Evolutionary conservation across 2,329 filamentous ascomycete genomes (phyloP).

Genomic region (Colletotrichum spaethianum): DNA sequence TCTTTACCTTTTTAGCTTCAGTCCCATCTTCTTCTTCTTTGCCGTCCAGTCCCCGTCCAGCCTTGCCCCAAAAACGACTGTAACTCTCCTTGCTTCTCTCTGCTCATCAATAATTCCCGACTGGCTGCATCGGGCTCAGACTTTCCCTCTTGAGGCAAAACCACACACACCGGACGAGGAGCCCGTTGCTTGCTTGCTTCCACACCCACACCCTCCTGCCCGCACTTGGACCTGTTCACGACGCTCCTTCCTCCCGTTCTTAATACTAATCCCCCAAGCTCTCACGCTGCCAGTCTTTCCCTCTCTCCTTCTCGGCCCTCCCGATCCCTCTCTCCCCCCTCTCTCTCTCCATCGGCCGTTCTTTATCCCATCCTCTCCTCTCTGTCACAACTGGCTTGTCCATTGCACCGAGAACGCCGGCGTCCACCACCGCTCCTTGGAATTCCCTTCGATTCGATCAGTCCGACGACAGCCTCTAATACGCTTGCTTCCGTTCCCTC

Average conservation of each 20-base stretch:
- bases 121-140: slow-evolving; percentile 24
- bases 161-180: slow-evolving; percentile 15
- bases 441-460: slow-evolving; percentile 30
- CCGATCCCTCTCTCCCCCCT: slow-evolving; percentile 12
- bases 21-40: slow-evolving; percentile 23
- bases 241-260: slow-evolving; percentile 33
- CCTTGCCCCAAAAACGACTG: slow-evolving; percentile 18
- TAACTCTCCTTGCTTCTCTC: slow-evolving; percentile 16
- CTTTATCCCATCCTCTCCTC: neutral
- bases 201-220: slow-evolving; percentile 15
- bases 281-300: neutral
- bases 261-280: slow-evolving; percentile 31
- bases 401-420: slow-evolving; percentile 26
- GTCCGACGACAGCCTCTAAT: slow-evolving; percentile 16
- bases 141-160: slow-evolving; percentile 31
- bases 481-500: slow-evolving; percentile 19
- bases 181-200: neutral
- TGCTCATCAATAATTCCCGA: slow-evolving; percentile 12
- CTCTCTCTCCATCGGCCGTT: neutral
- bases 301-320: neutral
- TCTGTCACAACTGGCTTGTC: slow-evolving; percentile 4
- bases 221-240: slow-evolving; percentile 37
- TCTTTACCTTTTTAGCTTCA: slow-evolving; percentile 12
- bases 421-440: slow-evolving; percentile 33
- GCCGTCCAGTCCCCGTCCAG: neutral